Conservation (phyloP, 225 moss, liverwort and hornwort species). For the Ulota crispa region DNA sequence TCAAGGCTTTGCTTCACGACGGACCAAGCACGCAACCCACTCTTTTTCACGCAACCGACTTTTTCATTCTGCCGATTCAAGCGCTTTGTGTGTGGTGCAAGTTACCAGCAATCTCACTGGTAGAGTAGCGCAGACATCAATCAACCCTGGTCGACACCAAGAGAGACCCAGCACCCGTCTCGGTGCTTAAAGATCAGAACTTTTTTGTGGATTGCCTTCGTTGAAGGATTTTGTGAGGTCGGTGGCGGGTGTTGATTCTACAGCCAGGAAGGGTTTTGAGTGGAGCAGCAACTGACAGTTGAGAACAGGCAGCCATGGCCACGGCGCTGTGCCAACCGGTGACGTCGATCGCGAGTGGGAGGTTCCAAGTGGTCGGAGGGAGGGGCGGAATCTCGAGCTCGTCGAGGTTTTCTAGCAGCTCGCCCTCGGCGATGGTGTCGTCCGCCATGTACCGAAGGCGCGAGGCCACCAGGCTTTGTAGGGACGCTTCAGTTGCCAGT, state of each 20-base stretch:
- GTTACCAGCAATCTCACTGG: not conserved
- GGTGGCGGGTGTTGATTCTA: not conserved
- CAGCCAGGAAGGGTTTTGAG: not conserved
- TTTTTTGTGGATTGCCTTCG: not conserved
- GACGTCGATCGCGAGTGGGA: slow-evolving; percentile 4
- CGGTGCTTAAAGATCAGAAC: not conserved
- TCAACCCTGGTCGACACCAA: not conserved
- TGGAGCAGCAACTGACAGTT: not conserved
- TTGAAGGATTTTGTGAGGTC: not conserved
- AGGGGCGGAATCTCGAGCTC: slow-evolving; percentile 1
- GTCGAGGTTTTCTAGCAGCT: slow-evolving; percentile 7
- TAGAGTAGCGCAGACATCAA: not conserved
- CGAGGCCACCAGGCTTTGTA: slow-evolving; percentile 22
- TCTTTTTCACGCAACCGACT: not conserved
- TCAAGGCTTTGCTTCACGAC: not conserved
- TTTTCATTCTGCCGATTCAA: not conserved
- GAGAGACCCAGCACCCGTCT: not conserved
- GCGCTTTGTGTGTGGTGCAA: not conserved
- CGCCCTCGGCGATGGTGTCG: slow-evolving; percentile 23
- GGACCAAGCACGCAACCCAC: not conserved
- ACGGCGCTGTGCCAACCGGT: not conserved
- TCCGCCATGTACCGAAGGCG: slow-evolving; percentile 25
- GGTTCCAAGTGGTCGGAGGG: slow-evolving; percentile 5
- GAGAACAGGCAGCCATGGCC: not conserved
- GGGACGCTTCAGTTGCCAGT: slow-evolving; percentile 24